Evolutionary conservation across 1,284 basidiomycete species (phyloP).

Genomic region (Cryptococcus floricola): DNA sequence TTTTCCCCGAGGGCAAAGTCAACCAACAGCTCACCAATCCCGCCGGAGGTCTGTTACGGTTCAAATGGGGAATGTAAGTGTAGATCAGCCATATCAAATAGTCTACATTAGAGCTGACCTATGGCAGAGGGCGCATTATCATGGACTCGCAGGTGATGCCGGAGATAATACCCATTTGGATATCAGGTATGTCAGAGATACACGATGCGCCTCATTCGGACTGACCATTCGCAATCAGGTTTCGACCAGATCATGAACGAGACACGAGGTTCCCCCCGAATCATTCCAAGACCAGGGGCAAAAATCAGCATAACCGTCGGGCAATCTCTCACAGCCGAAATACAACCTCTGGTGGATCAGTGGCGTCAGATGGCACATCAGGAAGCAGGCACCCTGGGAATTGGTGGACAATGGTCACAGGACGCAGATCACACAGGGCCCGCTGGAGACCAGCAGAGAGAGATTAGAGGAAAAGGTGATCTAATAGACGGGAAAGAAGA

Average conservation of each 20-base stretch:
- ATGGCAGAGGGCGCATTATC: constrained; percentile 68
- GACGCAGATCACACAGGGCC: constrained; percentile 8
- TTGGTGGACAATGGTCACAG: constrained; percentile 28
- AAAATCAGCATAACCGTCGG: constrained; percentile 45
- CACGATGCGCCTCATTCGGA: neutral
- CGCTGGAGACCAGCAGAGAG: constrained; percentile 19
- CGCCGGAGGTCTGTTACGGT: constrained; percentile 62
- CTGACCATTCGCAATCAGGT: constrained; percentile 51
- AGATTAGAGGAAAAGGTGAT: constrained; percentile 20
- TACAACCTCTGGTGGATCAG: constrained; percentile 40
- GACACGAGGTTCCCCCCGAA: constrained; percentile 54
- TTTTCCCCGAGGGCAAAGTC: constrained; percentile 91
- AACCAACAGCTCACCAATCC: constrained; percentile 67
- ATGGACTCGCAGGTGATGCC: constrained; percentile 73
- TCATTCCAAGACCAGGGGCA: constrained; percentile 40
- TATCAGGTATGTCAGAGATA: constrained; percentile 58
- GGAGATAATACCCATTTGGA: constrained; percentile 89
- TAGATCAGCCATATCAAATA: neutral
- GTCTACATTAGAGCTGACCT: neutral
- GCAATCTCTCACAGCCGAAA: constrained; percentile 32
- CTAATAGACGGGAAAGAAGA: constrained; percentile 28
- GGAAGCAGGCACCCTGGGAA: constrained; percentile 23
- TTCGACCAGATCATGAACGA: constrained; percentile 90
- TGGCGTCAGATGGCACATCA: constrained; percentile 28
- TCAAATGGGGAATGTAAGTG: constrained; percentile 95